Conservation (phyloP, 805 yeast species). For the Hanseniaspora meyeri region DNA sequence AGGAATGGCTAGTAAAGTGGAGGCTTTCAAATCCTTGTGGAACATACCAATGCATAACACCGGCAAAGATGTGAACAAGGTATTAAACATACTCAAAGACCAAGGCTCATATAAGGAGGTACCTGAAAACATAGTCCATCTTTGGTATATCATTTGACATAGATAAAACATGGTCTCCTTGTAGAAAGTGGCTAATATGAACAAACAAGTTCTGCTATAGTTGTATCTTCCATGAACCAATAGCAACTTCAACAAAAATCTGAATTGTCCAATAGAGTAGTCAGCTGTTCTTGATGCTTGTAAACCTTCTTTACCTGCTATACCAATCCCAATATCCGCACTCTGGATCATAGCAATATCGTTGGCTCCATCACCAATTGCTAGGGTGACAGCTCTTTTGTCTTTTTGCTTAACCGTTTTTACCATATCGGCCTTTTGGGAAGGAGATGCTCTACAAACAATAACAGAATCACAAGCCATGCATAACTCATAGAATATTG, state of each 20-base stretch:
- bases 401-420: conserved; percentile 60
- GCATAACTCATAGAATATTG: conserved; percentile 68
- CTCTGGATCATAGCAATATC: conserved; percentile 98
- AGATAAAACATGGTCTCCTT: conserved; percentile 83
- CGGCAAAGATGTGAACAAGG: conserved; percentile 84
- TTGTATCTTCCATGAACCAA: conserved; percentile 95
- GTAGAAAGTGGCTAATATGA: conserved; percentile 86
- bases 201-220: conserved; percentile 80
- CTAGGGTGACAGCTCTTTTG: conserved; percentile 66
- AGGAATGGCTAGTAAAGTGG: conserved; percentile 83
- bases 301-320: conserved; percentile 91
- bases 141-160: conserved; percentile 77
- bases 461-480: conserved; percentile 81
- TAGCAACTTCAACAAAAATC: conserved; percentile 67
- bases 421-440: conserved; percentile 90
- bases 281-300: conserved; percentile 95
- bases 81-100: conserved; percentile 95
- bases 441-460: conserved; percentile 92
- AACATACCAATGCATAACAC: conserved; percentile 91
- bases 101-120: conserved; percentile 87
- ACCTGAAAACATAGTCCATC: conserved; percentile 81
- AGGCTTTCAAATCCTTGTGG: conserved; percentile 78
- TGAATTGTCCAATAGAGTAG: conserved; percentile 87
- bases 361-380: conserved; percentile 98
- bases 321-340: conserved; percentile 96